These are phyloP conservation scores for Mycena floridula DNA, from an alignment of 768 basidiomycete genomes.

Conservation along the genomic window DNA sequence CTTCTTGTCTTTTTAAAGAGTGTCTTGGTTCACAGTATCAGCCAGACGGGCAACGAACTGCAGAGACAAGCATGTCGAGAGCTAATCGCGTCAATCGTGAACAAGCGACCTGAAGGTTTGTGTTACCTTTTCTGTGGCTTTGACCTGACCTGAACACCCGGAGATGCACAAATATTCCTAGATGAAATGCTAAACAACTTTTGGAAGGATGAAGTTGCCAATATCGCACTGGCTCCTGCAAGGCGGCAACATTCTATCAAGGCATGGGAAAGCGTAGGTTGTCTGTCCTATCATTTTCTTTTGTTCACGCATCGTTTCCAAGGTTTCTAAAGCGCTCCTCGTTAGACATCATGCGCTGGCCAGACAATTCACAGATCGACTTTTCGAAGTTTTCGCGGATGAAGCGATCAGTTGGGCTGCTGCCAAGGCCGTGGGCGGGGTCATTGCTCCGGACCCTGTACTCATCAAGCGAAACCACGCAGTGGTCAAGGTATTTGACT, in stretches of 20 bases:
- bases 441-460: slow-evolving; percentile 54
- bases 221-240: slow-evolving; percentile 21
- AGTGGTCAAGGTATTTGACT: slow-evolving; percentile 58
- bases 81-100: slow-evolving; percentile 62
- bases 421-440: slow-evolving; percentile 66
- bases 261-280: slow-evolving; percentile 65
- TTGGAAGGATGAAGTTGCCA: slow-evolving; percentile 42
- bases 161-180: slow-evolving; percentile 46
- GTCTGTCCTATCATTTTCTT: neutral
- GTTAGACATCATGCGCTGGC: slow-evolving; percentile 65
- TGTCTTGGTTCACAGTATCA: slow-evolving; percentile 57
- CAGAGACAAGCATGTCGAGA: slow-evolving; percentile 55
- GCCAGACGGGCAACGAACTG: slow-evolving; percentile 34
- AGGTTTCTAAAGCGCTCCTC: slow-evolving; percentile 79
- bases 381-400: slow-evolving; percentile 73
- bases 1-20: slow-evolving; percentile 44
- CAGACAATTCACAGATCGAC: slow-evolving; percentile 46
- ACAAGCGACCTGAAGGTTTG: slow-evolving; percentile 71
- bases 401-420: slow-evolving; percentile 60
- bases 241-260: slow-evolving; percentile 46
- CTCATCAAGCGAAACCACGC: slow-evolving; percentile 77
- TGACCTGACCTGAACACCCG: neutral
- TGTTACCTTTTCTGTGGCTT: neutral
- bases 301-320: slow-evolving; percentile 1
- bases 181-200: slow-evolving; percentile 34